These are phyloP conservation scores for Calonectria crousiana DNA, from an alignment of 2,329 filamentous ascomycete species.

Conservation along the genomic window DNA sequence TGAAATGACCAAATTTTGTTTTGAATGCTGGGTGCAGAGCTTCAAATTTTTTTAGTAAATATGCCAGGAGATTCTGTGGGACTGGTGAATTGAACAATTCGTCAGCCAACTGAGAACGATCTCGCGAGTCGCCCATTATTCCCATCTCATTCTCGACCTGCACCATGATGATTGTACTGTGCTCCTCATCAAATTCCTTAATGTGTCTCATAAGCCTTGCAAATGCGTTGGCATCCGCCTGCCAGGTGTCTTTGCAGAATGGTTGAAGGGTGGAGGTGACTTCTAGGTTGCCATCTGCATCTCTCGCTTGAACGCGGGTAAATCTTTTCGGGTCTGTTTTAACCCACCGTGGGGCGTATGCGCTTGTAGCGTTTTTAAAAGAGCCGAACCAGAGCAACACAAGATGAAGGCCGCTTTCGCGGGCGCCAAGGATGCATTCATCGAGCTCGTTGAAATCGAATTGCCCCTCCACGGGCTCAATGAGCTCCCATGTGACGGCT, in stretches of 20 bases:
- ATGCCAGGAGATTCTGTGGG: not conserved
- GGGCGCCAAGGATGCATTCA: not conserved
- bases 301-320: not conserved
- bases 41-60: not conserved
- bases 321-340: not conserved
- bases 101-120: not conserved
- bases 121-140: not conserved
- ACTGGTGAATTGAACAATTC: not conserved
- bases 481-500: not conserved
- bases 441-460: conserved; percentile 3
- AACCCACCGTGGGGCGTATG: not conserved
- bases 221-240: not conserved
- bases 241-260: not conserved
- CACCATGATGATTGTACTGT: conserved; percentile 1
- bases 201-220: not conserved
- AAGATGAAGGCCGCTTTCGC: not conserved
- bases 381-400: conserved; percentile 11
- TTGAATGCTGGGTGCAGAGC: not conserved
- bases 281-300: not conserved
- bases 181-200: not conserved
- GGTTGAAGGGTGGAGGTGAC: not conserved
- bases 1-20: not conserved
- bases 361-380: not conserved
- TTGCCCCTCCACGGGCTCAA: not conserved
- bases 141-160: conserved; percentile 9